Evolutionary conservation across 768 basidiomycete genomes (phyloP).

Genomic region (Gyrodon lividus): DNA sequence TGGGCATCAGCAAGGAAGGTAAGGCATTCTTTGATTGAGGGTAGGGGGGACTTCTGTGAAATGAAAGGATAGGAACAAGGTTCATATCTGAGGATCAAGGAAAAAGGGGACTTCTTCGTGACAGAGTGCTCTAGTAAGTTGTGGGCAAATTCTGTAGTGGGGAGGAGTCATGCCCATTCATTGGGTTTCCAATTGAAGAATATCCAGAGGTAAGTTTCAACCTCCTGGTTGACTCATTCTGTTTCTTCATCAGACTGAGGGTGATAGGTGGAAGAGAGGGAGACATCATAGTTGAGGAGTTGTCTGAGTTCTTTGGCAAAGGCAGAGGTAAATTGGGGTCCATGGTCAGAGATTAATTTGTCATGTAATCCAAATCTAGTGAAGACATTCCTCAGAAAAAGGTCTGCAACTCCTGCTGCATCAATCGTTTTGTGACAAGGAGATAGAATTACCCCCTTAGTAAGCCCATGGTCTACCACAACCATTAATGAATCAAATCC

Average conservation of each 20-base stretch:
- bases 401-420: constrained; percentile 8
- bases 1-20: too few relatives aligned
- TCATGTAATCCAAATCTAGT: neutral
- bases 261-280: constrained; percentile 9
- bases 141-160: constrained; percentile 13
- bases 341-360: neutral
- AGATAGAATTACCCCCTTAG: constrained; percentile 32
- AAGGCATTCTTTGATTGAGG: too few relatives aligned
- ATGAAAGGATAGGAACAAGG: too few relatives aligned
- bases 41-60: too few relatives aligned
- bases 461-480: constrained; percentile 20
- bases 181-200: constrained; percentile 9
- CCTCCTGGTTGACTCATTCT: neutral
- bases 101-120: neutral
- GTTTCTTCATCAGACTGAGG: neutral
- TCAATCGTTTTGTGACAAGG: constrained; percentile 17
- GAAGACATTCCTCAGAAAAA: constrained; percentile 13
- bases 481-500: constrained; percentile 22
- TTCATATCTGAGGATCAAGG: neutral
- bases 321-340: constrained; percentile 22
- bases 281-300: constrained; percentile 16
- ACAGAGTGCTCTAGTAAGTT: neutral
- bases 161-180: constrained; percentile 9
- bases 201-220: constrained; percentile 1
- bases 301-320: constrained; percentile 19